A percentile compares a stretch with the other conserved stretches of the same genome.
These are phyloP conservation scores for Hemileia vastatrix DNA, from an alignment of 1,284 basidiomycete genomes.

Conservation along the genomic window DNA sequence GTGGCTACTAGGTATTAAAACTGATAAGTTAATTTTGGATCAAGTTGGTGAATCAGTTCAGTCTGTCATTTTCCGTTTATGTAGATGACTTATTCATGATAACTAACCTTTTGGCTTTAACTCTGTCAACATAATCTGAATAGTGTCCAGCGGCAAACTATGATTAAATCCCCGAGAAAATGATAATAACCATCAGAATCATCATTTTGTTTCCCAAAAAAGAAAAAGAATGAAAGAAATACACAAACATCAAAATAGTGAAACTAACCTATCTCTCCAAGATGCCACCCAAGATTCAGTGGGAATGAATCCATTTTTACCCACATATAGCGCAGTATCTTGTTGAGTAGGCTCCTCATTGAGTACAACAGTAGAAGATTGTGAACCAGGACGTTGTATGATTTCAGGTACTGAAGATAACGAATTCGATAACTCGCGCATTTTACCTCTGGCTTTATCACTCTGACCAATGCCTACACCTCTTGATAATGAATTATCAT, in stretches of 20 bases:
- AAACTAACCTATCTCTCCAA: conserved; percentile 20
- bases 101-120: conserved; percentile 20
- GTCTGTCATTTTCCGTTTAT: background rate
- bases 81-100: background rate
- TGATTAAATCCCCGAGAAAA: background rate
- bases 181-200: background rate
- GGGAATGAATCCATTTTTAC: conserved; percentile 13
- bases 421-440: no score
- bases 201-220: background rate
- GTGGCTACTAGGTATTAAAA: background rate
- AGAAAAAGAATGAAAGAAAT: background rate
- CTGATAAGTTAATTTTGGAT: background rate
- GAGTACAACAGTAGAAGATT: no score
- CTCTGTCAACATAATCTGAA: conserved; percentile 22
- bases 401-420: no score
- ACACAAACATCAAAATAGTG: background rate
- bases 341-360: no score
- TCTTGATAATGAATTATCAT: no score
- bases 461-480: no score
- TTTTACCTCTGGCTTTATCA: no score
- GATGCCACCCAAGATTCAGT: conserved; percentile 21
- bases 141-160: conserved; percentile 21
- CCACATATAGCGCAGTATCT: background rate
- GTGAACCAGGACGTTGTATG: no score
- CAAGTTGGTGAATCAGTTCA: background rate